Evolutionary conservation across 345 rosid genomes (phyloP).

Genomic region (Eucalyptus marginata): DNA sequence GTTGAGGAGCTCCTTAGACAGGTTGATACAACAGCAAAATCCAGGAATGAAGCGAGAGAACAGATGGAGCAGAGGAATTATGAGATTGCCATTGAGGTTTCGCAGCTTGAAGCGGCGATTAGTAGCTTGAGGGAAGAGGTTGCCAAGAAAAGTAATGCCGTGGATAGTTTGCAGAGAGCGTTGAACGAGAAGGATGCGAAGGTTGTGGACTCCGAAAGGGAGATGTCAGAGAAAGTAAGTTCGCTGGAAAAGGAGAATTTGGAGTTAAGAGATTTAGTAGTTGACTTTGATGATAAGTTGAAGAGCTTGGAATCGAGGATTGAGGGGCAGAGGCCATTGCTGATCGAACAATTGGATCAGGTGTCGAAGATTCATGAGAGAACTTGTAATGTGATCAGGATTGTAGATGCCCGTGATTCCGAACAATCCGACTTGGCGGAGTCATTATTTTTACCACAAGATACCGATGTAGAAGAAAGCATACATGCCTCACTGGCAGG

Average conservation of each 20-base stretch:
- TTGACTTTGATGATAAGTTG: slow-evolving; percentile 69
- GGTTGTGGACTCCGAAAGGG: slow-evolving; percentile 38
- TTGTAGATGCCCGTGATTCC: slow-evolving; percentile 43
- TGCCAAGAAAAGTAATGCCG: slow-evolving; percentile 28
- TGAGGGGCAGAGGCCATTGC: slow-evolving; percentile 59
- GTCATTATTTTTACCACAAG: slow-evolving; percentile 79
- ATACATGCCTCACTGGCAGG: slow-evolving; percentile 87
- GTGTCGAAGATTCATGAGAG: slow-evolving; percentile 72
- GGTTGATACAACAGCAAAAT: slow-evolving; percentile 41
- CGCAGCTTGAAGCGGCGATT: slow-evolving; percentile 86
- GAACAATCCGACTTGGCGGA: slow-evolving; percentile 71
- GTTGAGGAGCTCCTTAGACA: slow-evolving; percentile 87
- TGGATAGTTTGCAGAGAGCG: slow-evolving; percentile 49
- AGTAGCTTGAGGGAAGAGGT: slow-evolving; percentile 64
- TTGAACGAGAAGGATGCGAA: slow-evolving; percentile 47
- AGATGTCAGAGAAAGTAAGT: slow-evolving; percentile 29
- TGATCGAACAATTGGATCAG: slow-evolving; percentile 75
- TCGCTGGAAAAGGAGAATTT: slow-evolving; percentile 38
- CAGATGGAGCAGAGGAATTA: slow-evolving; percentile 93
- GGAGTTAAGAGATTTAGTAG: slow-evolving; percentile 52
- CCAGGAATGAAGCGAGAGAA: slow-evolving; percentile 83
- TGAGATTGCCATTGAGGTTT: slow-evolving; percentile 97
- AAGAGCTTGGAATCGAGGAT: slow-evolving; percentile 47
- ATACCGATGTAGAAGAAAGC: slow-evolving; percentile 75
- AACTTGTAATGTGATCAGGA: slow-evolving; percentile 43